Evolutionary conservation across 257 asterid genomes (phyloP), one percentile per base, ranked within the genome.

Genomic region (Penstemon barbatus): DNA sequence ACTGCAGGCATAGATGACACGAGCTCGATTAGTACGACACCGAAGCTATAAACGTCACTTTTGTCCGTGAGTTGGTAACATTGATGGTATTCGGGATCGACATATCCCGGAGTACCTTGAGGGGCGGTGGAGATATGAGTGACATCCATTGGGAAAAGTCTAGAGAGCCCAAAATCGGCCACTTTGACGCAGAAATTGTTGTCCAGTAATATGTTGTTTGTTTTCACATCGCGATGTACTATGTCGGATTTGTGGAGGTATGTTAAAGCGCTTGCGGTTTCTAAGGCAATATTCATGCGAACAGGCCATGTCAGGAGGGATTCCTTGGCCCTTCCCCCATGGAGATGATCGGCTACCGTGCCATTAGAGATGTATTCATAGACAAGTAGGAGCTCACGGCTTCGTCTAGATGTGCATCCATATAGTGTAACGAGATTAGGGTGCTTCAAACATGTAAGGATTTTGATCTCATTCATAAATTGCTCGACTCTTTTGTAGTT

Each of bases 21-120:
- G 9, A 85, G 87, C 80, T 83, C 91, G n/a, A 83, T 58, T 2
- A 85, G 79, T 12, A 85, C 91, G 3, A 85, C 91, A 0, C 89
- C 89, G 15, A 85, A 85, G 70, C 91, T 85, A 48, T 85, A 85
- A 4, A 85, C 85, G 2, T 85, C 85, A 70, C 89, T 85, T 73
- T 77, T 85, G 37, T 57, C 75, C 0, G 82, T 83, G 0, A 85
- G 65, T 57, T 77, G 91, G 67, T 77, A 85, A 74, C 83, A 77
- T 2, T 71, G 79, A 12, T 83, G 78, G 40, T 85, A 85, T 48
- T 74, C 80, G 0, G 89, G 91, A 45, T 85, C 89, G 1, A 85
- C 89, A 36, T 85, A 85, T 33, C 91, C 86, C 0, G 89, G 87
- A 0, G 87, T 85, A 15, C 89, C 91, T 61, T 83, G 87, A 2